Conservation (phyloP, 208 protist species). For the Leishmania lainsoni region DNA sequence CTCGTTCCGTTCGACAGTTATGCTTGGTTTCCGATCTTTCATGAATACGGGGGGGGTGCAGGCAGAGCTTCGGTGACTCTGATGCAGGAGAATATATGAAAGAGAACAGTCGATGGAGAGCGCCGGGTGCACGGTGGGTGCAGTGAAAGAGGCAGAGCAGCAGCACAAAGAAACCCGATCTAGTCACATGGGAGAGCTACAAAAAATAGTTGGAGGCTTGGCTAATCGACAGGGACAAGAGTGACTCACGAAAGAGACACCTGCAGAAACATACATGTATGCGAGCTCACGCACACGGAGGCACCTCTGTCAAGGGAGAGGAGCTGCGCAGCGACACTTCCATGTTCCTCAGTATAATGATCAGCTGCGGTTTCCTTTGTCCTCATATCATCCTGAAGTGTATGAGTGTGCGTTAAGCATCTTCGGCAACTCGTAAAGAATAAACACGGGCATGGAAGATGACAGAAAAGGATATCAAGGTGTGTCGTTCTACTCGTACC, state of each 20-base stretch:
- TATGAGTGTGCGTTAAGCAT: not conserved
- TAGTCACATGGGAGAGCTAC: too few relatives aligned
- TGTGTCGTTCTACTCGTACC: constrained; percentile 79
- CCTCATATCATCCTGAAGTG: not conserved
- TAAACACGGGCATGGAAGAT: not conserved
- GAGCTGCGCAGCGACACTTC: constrained; percentile 33
- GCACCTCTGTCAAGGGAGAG: not conserved
- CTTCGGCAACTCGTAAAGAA: not conserved
- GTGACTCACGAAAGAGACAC: too few relatives aligned
- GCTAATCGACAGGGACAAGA: too few relatives aligned
- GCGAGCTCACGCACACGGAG: too few relatives aligned
- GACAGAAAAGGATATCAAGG: not conserved
- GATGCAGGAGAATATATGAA: too few relatives aligned
- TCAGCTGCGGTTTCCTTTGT: not conserved
- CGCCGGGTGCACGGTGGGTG: not conserved
- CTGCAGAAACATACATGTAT: too few relatives aligned
- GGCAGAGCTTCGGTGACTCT: too few relatives aligned
- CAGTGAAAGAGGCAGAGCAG: not conserved
- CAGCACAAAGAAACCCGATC: not conserved
- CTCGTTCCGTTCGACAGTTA: not conserved
- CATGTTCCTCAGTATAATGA: not conserved
- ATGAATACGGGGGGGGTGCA: not conserved
- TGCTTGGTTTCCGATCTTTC: not conserved
- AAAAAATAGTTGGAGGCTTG: too few relatives aligned
- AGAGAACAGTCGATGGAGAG: too few relatives aligned